Conservation (phyloP, 805 yeast genomes). For the Candida tammaniensis region DNA sequence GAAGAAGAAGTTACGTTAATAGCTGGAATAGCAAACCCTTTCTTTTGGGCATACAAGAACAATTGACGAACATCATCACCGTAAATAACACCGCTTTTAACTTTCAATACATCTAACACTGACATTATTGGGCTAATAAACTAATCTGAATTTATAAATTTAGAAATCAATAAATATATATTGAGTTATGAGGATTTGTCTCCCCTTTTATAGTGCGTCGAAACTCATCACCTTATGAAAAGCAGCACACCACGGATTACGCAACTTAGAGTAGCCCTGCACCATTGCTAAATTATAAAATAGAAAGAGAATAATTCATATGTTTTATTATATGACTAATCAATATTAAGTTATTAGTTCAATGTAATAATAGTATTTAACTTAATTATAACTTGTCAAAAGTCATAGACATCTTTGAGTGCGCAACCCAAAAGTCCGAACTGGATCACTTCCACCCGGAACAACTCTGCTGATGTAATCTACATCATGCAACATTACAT, state of each 20-base stretch:
- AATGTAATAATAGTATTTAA: too few relatives aligned
- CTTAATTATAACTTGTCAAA: too few relatives aligned
- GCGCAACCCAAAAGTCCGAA: too few relatives aligned
- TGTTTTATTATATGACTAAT: too few relatives aligned
- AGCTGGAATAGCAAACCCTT: conserved; percentile 97
- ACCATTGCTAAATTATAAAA: too few relatives aligned
- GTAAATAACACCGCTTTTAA: conserved; percentile 97
- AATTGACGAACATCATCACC: conserved; percentile 91
- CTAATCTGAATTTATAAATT: not conserved
- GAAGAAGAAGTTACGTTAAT: conserved; percentile 98
- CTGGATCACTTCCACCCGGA: conserved; percentile 16
- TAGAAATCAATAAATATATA: conserved; percentile 1
- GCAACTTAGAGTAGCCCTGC: too few relatives aligned
- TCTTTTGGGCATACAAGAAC: conserved; percentile 89
- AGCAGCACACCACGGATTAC: too few relatives aligned
- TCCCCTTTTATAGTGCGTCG: conserved; percentile 9
- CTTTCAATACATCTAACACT: conserved; percentile 70
- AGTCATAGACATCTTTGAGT: too few relatives aligned
- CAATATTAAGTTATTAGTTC: too few relatives aligned
- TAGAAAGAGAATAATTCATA: too few relatives aligned
- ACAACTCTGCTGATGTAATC: conserved; percentile 5
- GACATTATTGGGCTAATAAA: conserved; percentile 49
- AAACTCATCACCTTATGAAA: conserved; percentile 7
- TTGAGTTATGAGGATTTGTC: conserved; percentile 3
- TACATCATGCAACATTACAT: conserved; percentile 1